Percentiles rank a stretch among this genome's conserved stretches.
Conservation (phyloP, 2,329 filamentous ascomycete genomes). For the Drechmeria coniospora region DNA sequence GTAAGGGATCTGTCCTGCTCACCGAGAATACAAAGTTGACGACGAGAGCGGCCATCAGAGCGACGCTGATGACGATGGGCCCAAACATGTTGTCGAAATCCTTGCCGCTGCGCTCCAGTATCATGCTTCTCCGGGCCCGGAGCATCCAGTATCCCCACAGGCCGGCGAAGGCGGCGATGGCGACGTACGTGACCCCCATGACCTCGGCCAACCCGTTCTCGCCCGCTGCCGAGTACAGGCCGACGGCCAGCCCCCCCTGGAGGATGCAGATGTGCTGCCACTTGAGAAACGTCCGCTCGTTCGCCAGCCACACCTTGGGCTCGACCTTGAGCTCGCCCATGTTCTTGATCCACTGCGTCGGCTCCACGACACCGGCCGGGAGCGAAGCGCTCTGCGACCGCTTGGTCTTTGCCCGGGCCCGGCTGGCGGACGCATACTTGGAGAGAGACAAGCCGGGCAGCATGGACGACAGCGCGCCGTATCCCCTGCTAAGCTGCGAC, state of each 20-base stretch:
- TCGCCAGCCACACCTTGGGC: slow-evolving; percentile 96
- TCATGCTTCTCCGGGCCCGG: slow-evolving; percentile 59
- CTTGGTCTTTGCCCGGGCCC: slow-evolving; percentile 33
- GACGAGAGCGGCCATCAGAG: slow-evolving; percentile 62
- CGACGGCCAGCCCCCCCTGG: slow-evolving; percentile 68
- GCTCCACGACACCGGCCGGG: slow-evolving; percentile 78
- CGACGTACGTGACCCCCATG: slow-evolving; percentile 71
- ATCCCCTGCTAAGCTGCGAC: slow-evolving; percentile 18
- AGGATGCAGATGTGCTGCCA: slow-evolving; percentile 94
- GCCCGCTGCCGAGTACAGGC: slow-evolving; percentile 77
- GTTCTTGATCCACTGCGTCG: slow-evolving; percentile 85
- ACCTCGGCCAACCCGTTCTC: slow-evolving; percentile 59
- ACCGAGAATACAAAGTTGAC: slow-evolving; percentile 86
- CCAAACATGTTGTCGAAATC: slow-evolving; percentile 86
- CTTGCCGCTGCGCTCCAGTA: slow-evolving; percentile 70
- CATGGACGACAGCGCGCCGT: slow-evolving; percentile 51
- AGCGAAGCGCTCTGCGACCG: slow-evolving; percentile 39
- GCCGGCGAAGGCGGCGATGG: slow-evolving; percentile 69
- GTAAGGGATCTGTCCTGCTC: too few relatives aligned
- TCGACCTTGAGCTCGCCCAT: slow-evolving; percentile 82
- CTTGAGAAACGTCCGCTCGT: slow-evolving; percentile 95
- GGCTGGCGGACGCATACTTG: too few relatives aligned
- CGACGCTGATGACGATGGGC: slow-evolving; percentile 67
- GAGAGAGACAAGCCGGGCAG: slow-evolving; percentile 73
- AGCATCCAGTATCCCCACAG: slow-evolving; percentile 82